phyloP scores from a whole-genome alignment of 2,329 filamentous ascomycete species.

The Tolypocladium paradoxum region DNA sequence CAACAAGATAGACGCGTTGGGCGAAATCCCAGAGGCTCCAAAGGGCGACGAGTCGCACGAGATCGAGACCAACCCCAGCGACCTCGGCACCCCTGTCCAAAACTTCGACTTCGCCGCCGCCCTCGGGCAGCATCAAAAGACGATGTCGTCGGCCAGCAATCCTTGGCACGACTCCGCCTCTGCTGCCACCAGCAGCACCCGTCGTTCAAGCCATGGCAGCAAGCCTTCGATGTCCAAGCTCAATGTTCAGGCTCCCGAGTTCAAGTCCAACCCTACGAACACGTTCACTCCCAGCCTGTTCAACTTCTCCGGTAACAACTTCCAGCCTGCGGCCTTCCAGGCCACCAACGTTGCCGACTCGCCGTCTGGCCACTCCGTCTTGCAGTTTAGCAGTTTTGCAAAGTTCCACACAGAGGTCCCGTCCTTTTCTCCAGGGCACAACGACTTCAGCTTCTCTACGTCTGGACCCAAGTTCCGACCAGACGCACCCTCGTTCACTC shows the following conservation, averaged over 20 bases:
- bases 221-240: constrained; percentile 67
- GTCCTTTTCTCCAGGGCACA: constrained; percentile 57
- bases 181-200: constrained; percentile 23
- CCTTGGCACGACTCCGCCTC: constrained; percentile 48
- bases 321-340: constrained; percentile 40
- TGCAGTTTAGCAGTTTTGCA: constrained; percentile 23
- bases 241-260: constrained; percentile 83
- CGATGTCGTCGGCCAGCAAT: constrained; percentile 48
- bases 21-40: constrained; percentile 27
- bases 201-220: constrained; percentile 46
- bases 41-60: constrained; percentile 48
- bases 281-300: constrained; percentile 41
- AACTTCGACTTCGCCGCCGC: constrained; percentile 33
- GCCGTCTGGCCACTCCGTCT: constrained; percentile 14
- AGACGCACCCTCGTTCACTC: constrained; percentile 67
- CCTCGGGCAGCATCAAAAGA: constrained; percentile 40
- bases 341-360: constrained; percentile 13
- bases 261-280: constrained; percentile 59
- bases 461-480: constrained; percentile 61
- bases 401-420: constrained; percentile 62
- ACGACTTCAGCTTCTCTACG: constrained; percentile 58
- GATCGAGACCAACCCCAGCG: constrained; percentile 64
- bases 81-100: constrained; percentile 53
- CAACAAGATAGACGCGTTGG: constrained; percentile 28
- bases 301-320: constrained; percentile 33